Evolutionary conservation across 1,139 yeast genomes (phyloP), one percentile per base, ranked within the genome.

Genomic region (Pichiaceae sp.): DNA sequence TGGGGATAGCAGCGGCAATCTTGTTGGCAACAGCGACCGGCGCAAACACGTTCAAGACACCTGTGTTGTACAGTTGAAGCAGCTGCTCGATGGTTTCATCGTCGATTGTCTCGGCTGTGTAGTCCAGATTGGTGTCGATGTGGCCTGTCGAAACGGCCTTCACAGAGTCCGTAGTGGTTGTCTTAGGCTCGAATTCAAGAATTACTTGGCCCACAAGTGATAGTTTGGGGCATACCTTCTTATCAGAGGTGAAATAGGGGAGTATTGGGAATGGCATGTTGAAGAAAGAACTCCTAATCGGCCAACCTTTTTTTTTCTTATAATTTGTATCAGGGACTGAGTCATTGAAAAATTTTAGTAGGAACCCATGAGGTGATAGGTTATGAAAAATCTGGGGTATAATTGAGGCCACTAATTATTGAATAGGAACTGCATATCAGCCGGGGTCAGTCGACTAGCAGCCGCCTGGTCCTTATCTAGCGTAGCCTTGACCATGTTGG

Each of bases 401-500:
- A 29, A 29, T 29, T 11, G 12, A n/a, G 8, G 12, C 11, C 8
- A 7, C 30, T 38, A 50, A 32, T 56, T 56, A 39, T 53, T 83
- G 60, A 91, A 91, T 62, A 91, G 71, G 60, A 91, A 91, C 60
- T 91, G 96, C 64, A 91, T 72, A 58, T 91, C 98, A 35, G 85
- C 94, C 0, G 96, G 94, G 0, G 96, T 86, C 41, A 91, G 66
- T 42, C 87, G 68, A 53, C 72, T 87, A 36, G 91, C 80, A 1
- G 98, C 96, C 6, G 82, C 83, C 48, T 86, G 94, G 52, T 91
- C 98, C 38, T 79, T 78, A 44, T 89, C 93, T 40, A 91, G 82
- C 0, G 97, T 91, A 0, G 98, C 98, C 56, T 85, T 81, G 43
- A 91, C 93, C 99, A 91, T 91, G 50, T 85, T 85, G 5, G 97